A percentile compares a stretch with the other conserved stretches of the same genome.
Evolutionary conservation across 2,329 filamentous ascomycete genomes (phyloP).

Genomic region (Grosmannia penicillata): DNA sequence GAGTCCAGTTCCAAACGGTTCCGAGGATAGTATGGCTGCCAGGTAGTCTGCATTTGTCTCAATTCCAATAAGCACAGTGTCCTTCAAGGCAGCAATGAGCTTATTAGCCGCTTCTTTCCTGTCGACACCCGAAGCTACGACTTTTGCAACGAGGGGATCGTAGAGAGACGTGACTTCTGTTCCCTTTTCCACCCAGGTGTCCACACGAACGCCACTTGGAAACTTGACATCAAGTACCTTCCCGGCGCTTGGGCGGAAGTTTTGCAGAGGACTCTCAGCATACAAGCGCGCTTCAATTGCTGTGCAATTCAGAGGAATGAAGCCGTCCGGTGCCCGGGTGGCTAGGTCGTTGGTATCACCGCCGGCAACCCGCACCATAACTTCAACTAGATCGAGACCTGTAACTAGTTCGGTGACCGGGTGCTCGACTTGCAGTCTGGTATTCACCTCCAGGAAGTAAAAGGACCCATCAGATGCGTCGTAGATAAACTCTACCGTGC

Average conservation of each 20-base stretch:
- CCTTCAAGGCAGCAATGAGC: neutral
- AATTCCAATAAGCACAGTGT: neutral
- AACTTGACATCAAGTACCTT: conserved; percentile 45
- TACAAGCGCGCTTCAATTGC: conserved; percentile 62
- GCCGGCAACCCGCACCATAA: conserved; percentile 20
- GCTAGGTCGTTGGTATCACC: conserved; percentile 25
- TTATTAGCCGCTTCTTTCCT: conserved; percentile 64
- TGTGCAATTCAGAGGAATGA: conserved; percentile 34
- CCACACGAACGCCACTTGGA: conserved; percentile 44
- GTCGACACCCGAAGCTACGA: conserved; percentile 75
- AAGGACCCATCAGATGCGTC: conserved; percentile 4
- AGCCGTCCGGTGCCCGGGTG: conserved; percentile 38
- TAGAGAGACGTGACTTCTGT: conserved; percentile 20
- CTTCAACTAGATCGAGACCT: conserved; percentile 22
- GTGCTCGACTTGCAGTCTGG: conserved; percentile 28
- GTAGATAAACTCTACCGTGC: conserved; percentile 8
- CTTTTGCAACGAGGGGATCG: conserved; percentile 48
- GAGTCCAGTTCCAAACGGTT: conserved; percentile 14
- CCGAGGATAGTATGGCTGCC: conserved; percentile 14
- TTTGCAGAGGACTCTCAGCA: conserved; percentile 50
- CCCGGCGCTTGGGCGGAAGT: conserved; percentile 56
- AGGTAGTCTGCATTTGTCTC: conserved; percentile 22
- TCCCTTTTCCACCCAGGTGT: conserved; percentile 54
- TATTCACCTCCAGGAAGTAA: conserved; percentile 10
- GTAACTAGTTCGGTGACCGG: conserved; percentile 24